These are phyloP conservation scores for Elymus sibiricus DNA, from an alignment of 176 grass and related monocot species.

Conservation along the genomic window DNA sequence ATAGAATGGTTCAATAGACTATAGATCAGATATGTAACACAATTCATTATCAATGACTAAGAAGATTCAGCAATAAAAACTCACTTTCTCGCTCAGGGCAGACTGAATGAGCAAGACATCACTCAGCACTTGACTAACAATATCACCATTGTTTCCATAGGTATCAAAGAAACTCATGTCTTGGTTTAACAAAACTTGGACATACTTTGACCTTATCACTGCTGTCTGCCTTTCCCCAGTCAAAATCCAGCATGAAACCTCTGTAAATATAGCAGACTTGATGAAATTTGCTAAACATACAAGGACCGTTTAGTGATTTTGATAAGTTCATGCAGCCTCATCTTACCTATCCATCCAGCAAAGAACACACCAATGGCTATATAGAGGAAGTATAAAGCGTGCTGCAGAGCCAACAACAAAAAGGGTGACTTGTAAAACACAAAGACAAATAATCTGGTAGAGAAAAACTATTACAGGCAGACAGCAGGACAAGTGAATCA, in stretches of 20 bases:
- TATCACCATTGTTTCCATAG: conserved; percentile 96
- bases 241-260: conserved; percentile 99
- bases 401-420: conserved; percentile 47
- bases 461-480: not conserved
- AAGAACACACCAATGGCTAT: conserved; percentile 86
- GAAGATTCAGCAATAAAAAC: conserved; percentile 1
- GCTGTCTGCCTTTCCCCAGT: conserved; percentile 97
- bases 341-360: conserved; percentile 97
- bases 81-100: conserved; percentile 94
- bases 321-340: not conserved
- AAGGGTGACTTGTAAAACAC: not conserved
- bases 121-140: conserved; percentile 98
- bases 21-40: not conserved
- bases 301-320: not conserved
- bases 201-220: conserved; percentile 92
- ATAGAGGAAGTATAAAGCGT: conserved; percentile 86
- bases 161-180: conserved; percentile 99
- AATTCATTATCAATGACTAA: not conserved
- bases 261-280: conserved; percentile 48
- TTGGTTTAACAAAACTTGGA: conserved; percentile 91
- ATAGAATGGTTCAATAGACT: not conserved
- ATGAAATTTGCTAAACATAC: conserved; percentile 6
- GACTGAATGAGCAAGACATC: conserved; percentile 98
- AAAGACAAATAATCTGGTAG: not conserved
- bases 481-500: not conserved